Evolutionary conservation across 306 rosid species (phyloP).

Genomic region (Castanea crenata): DNA sequence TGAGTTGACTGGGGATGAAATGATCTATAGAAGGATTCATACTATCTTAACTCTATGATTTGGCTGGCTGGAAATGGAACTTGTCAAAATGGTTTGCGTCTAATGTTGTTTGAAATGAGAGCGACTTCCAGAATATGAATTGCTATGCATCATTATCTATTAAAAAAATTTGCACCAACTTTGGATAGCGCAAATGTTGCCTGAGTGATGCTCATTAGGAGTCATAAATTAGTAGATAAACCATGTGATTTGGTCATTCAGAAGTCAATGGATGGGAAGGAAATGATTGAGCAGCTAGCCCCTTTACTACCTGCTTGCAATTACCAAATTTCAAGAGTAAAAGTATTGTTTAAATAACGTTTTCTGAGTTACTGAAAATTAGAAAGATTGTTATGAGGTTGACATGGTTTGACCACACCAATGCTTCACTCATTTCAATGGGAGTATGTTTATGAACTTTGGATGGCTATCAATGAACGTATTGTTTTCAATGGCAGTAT

Average conservation of each 20-base stretch:
- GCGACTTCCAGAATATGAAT: neutral
- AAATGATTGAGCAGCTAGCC: neutral
- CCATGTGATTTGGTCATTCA: neutral
- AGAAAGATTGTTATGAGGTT: neutral
- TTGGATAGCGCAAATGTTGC: neutral
- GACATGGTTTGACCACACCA: neutral
- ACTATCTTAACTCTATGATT: neutral
- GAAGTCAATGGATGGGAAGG: neutral
- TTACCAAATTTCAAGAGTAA: neutral
- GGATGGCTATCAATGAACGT: neutral
- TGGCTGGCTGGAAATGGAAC: neutral
- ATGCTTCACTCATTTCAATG: neutral
- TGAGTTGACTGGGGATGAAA: neutral
- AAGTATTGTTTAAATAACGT: neutral
- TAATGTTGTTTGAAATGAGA: neutral
- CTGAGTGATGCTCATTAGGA: neutral
- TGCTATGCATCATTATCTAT: neutral
- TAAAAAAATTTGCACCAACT: neutral
- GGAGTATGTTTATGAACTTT: neutral
- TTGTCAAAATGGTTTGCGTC: neutral
- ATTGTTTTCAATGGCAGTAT: neutral
- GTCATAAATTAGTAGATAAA: neutral
- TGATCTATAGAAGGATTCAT: neutral
- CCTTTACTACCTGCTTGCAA: neutral
- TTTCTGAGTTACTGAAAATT: neutral